Evolutionary conservation across 2,329 filamentous ascomycete species (phyloP), one percentile per base, ranked within the genome.

Genomic region (Cladosporium cucumerinum): DNA sequence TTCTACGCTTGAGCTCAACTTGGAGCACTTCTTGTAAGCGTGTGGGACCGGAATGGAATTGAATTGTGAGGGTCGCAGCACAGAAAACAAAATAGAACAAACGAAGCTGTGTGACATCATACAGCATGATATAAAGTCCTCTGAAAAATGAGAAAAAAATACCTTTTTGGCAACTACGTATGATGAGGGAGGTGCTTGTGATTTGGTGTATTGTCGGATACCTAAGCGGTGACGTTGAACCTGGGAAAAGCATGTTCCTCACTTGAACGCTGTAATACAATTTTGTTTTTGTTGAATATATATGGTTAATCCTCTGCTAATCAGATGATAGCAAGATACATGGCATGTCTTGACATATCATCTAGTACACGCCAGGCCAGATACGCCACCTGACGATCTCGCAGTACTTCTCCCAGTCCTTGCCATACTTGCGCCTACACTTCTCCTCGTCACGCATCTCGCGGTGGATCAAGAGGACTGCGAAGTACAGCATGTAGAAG

Each of bases 1-100:
- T 72, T 97, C 93, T 80, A 93, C 92, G 51, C 81, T 99, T 71
- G 95, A 99, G 82, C 86, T 99, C 76, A 97, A 98, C 79, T 86
- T 98, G 34, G 94, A 98, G 80, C 87, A 91, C 70, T 96, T 99
- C 85, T 83, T 97, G 80, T 97, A 83, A 97, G 79, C 97, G 97
- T 23, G 28, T 97, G 81, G 36, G 90, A 90, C 11, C 7, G 39
- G 23, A 21, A 3, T 6, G 39, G 3, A 46, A n/a, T n/a, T 46
- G 39, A 46, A n/a, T 5, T 5, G 94, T 97, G 28, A 57, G 32
- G 21, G 18, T 26, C 32, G 30, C 32, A 34, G 32, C n/a, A 21
- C 32, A 25, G 18, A 25, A 32, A 32, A 26, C 34, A 28, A 60
- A 28, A 55, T 30, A 30, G 28, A 36, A 43, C 34, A 23, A 34